Conservation (phyloP, 2,329 filamentous ascomycete genomes). For the Rhynchosporium agropyri region DNA sequence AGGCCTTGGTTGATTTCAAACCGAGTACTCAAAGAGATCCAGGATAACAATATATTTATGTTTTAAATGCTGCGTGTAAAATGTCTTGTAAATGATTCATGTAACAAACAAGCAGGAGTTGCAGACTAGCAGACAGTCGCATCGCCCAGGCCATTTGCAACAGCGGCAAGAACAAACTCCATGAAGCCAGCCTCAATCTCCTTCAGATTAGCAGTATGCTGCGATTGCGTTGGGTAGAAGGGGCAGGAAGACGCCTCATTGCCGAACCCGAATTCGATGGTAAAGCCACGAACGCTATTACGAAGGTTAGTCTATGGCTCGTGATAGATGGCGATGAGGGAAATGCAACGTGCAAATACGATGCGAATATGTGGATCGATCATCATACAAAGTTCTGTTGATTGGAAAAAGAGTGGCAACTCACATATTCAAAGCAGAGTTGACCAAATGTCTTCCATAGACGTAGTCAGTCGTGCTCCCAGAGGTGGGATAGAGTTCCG, state of each 20-base stretch:
- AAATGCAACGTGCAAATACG: conserved; percentile 52
- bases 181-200: conserved; percentile 53
- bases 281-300: conserved; percentile 45
- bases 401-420: no score
- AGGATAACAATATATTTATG: no score
- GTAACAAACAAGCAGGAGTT: no score
- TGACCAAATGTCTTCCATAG: conserved; percentile 37
- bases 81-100: no score
- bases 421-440: no score
- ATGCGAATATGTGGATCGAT: conserved; percentile 40
- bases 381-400: no score
- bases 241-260: conserved; percentile 38
- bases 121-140: background rate
- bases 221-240: conserved; percentile 50
- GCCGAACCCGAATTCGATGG: conserved; percentile 52
- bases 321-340: conserved; percentile 48
- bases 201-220: conserved; percentile 49
- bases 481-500: conserved; percentile 50
- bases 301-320: conserved; percentile 42
- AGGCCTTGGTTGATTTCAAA: no score
- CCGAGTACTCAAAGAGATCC: no score
- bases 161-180: conserved; percentile 47
- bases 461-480: conserved; percentile 53
- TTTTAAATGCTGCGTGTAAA: no score
- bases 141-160: conserved; percentile 34